Evolutionary conservation across 331 rosid genomes (phyloP).

Genomic region (Malus hybrid): DNA sequence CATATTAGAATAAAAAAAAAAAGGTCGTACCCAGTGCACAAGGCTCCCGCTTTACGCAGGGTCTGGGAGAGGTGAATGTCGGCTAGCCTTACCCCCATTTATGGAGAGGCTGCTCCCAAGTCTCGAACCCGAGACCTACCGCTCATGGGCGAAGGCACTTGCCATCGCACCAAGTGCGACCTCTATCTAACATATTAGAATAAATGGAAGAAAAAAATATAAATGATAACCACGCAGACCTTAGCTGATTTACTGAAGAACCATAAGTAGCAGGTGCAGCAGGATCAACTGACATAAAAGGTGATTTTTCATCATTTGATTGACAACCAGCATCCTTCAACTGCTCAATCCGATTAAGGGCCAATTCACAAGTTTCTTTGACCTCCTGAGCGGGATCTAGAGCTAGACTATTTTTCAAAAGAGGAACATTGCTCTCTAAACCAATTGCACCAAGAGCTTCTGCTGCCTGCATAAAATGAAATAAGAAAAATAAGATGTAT

Average conservation of each 20-base stretch:
- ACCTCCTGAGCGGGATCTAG: constrained; percentile 94
- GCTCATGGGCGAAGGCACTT: too few relatives aligned
- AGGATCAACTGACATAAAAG: constrained; percentile 92
- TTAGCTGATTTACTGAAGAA: constrained; percentile 60
- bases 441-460: constrained; percentile 99
- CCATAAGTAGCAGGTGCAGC: constrained; percentile 67
- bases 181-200: neutral
- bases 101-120: too few relatives aligned
- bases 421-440: constrained; percentile 47
- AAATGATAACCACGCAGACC: constrained; percentile 37
- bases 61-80: too few relatives aligned
- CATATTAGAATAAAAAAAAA: neutral
- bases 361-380: constrained; percentile 90
- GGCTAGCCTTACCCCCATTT: too few relatives aligned
- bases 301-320: constrained; percentile 38
- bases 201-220: neutral
- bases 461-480: constrained; percentile 59
- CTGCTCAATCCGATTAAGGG: constrained; percentile 68
- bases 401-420: constrained; percentile 53
- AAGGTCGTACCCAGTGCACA: too few relatives aligned
- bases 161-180: too few relatives aligned
- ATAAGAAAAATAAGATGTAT: constrained; percentile 7
- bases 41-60: too few relatives aligned
- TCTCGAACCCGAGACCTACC: too few relatives aligned
- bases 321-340: constrained; percentile 37